A percentile compares a stretch with the other conserved stretches of the same genome.
These are phyloP conservation scores for Aspergillus sp. DNA, from an alignment of 2,329 filamentous ascomycete genomes.

Conservation along the genomic window DNA sequence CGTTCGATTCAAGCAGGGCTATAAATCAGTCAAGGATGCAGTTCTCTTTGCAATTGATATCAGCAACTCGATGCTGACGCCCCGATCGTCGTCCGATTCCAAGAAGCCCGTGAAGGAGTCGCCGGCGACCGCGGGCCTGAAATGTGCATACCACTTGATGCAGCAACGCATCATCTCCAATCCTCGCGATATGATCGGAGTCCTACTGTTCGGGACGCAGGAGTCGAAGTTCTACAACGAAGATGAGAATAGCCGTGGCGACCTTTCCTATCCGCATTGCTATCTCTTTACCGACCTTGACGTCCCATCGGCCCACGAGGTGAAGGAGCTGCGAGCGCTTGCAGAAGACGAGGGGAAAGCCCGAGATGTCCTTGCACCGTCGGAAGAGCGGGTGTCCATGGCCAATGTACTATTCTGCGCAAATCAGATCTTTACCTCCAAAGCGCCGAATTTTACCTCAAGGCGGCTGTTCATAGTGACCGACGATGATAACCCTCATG, in stretches of 20 bases:
- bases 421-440: slow-evolving; percentile 93
- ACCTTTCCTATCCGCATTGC: slow-evolving; percentile 73
- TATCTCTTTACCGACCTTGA: slow-evolving; percentile 85
- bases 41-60: slow-evolving; percentile 93
- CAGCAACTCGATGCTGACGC: slow-evolving; percentile 73
- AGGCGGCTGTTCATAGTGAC: slow-evolving; percentile 91
- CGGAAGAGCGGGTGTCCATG: slow-evolving; percentile 65
- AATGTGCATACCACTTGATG: slow-evolving; percentile 92
- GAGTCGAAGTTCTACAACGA: slow-evolving; percentile 69
- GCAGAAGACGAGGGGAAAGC: slow-evolving; percentile 69
- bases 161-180: slow-evolving; percentile 97
- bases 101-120: slow-evolving; percentile 74
- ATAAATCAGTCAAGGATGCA: slow-evolving; percentile 92
- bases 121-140: slow-evolving; percentile 71
- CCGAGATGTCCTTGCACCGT: slow-evolving; percentile 59
- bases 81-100: slow-evolving; percentile 53
- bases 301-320: slow-evolving; percentile 75
- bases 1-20: slow-evolving; percentile 49
- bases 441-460: slow-evolving; percentile 87
- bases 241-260: slow-evolving; percentile 46
- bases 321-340: slow-evolving; percentile 66
- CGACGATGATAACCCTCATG: slow-evolving; percentile 81
- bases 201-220: slow-evolving; percentile 83
- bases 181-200: slow-evolving; percentile 93
- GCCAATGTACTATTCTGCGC: slow-evolving; percentile 86